phyloP scores from a whole-genome alignment of 306 rosid species.

The Acacia acuminata region DNA sequence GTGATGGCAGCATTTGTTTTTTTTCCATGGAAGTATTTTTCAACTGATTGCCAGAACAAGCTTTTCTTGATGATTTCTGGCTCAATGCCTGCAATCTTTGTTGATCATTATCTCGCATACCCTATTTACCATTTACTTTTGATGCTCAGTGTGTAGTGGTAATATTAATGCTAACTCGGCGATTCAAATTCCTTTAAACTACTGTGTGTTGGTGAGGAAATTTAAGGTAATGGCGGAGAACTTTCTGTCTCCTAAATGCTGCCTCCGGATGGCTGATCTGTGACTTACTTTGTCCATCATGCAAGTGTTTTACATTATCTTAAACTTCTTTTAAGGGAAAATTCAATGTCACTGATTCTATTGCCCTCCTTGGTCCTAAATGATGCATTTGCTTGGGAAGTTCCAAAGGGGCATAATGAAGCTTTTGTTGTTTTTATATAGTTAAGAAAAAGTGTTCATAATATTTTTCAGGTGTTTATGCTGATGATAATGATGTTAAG shows the following conservation, averaged over 20 bases:
- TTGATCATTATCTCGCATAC: neutral
- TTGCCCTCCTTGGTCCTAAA: neutral
- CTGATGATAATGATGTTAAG: constrained; percentile 59
- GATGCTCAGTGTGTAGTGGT: neutral
- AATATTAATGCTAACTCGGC: neutral
- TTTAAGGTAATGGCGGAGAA: neutral
- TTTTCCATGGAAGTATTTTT: neutral
- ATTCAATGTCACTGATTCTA: neutral
- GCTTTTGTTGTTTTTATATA: constrained; percentile 1
- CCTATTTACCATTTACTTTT: neutral
- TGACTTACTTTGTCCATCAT: neutral
- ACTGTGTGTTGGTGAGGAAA: neutral
- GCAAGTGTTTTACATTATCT: neutral
- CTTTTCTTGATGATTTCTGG: neutral
- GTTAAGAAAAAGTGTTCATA: neutral
- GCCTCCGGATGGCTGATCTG: neutral
- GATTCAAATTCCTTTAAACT: neutral
- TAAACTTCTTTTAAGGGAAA: neutral
- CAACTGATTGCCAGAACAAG: neutral
- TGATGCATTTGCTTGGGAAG: neutral
- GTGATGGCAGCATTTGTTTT: neutral
- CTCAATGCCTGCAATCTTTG: neutral
- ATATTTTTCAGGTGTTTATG: constrained; percentile 77
- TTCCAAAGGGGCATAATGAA: neutral
- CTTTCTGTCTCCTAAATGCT: neutral